Conservation (phyloP, 2,329 filamentous ascomycete genomes). For the Botrytis pseudocinerea region DNA sequence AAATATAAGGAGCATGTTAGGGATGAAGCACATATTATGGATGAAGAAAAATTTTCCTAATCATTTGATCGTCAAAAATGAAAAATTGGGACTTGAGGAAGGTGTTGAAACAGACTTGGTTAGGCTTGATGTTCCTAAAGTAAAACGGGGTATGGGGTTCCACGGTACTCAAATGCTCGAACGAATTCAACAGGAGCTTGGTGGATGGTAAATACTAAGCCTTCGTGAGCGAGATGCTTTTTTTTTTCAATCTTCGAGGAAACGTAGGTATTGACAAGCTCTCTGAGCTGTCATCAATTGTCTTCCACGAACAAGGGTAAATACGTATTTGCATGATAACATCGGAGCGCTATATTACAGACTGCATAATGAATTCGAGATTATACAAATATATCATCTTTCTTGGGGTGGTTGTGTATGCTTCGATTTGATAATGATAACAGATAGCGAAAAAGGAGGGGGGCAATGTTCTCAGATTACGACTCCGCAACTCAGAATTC, state of each 20-base stretch:
- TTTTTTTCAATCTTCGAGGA: background rate
- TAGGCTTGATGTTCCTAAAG: background rate
- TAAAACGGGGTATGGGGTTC: background rate
- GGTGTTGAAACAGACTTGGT: background rate
- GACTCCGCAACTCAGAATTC: background rate
- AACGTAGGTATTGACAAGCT: background rate
- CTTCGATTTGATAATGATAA: background rate
- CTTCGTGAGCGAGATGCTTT: background rate
- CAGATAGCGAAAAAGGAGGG: background rate
- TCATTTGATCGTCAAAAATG: conserved; percentile 38
- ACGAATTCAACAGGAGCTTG: background rate
- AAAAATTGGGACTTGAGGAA: background rate
- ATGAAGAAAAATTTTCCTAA: conserved; percentile 5
- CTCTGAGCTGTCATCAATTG: background rate
- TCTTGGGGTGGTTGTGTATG: background rate
- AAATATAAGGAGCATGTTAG: conserved; percentile 24
- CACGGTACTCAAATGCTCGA: background rate
- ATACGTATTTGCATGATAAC: background rate
- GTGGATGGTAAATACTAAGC: background rate
- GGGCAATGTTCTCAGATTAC: background rate
- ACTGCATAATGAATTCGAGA: background rate
- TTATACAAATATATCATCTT: background rate
- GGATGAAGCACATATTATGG: conserved; percentile 2
- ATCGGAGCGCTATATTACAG: background rate
- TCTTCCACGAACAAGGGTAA: background rate